These are phyloP conservation scores for Byssothecium circinans DNA, from an alignment of 2,329 filamentous ascomycete genomes.

Conservation along the genomic window DNA sequence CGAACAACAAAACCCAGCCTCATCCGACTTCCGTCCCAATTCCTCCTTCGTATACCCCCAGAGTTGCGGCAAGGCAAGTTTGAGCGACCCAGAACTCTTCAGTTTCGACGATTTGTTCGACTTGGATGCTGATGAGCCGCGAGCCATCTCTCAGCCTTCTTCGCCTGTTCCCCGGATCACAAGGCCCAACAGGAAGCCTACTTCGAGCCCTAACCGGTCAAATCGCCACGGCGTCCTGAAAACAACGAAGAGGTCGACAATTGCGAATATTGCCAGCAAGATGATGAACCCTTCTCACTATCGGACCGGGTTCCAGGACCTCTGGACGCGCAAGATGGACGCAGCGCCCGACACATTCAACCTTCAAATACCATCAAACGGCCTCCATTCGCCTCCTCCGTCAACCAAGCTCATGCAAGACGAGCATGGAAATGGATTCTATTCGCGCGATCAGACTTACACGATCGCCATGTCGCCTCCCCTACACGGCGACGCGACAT, in stretches of 20 bases:
- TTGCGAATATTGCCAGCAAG: constrained; percentile 45
- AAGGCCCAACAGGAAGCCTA: constrained; percentile 29
- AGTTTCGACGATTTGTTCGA: constrained; percentile 36
- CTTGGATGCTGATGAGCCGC: constrained; percentile 22
- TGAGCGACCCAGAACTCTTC: constrained; percentile 37
- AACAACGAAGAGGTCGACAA: constrained; percentile 19
- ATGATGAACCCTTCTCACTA: constrained; percentile 59
- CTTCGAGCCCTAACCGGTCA: constrained; percentile 23
- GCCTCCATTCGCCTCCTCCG: constrained; percentile 29
- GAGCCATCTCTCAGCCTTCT: constrained; percentile 36
- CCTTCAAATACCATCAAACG: constrained; percentile 47
- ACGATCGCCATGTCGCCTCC: constrained; percentile 25
- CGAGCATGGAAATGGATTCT: constrained; percentile 26
- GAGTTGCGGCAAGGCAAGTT: constrained; percentile 32
- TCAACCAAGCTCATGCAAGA: constrained; percentile 30
- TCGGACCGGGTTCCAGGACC: constrained; percentile 48
- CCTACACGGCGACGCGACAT: constrained; percentile 15
- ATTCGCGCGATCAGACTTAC: constrained; percentile 28
- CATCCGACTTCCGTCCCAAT: constrained; percentile 29
- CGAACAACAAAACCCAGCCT: constrained; percentile 54
- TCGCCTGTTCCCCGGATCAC: constrained; percentile 29
- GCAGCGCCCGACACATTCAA: constrained; percentile 51
- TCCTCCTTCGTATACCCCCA: constrained; percentile 35
- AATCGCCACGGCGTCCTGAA: constrained; percentile 28
- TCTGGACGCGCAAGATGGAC: constrained; percentile 57